Evolutionary conservation across 768 basidiomycete genomes (phyloP).

Genomic region (Serendipita indica): DNA sequence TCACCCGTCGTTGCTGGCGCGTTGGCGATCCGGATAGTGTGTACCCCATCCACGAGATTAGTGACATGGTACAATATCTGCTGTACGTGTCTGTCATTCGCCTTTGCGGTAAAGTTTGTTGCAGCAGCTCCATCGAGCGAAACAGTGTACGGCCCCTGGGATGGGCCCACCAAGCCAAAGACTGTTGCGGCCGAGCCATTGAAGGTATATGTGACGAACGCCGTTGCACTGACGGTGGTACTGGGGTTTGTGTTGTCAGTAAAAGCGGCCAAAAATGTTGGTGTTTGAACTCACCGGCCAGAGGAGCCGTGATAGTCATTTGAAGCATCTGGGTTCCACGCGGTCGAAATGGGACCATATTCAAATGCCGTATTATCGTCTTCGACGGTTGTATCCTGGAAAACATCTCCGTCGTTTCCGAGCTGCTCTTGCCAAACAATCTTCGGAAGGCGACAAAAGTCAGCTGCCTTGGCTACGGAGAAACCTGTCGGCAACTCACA

Average conservation of each 20-base stretch:
- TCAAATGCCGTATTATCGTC: neutral
- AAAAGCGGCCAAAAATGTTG: neutral
- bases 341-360: neutral
- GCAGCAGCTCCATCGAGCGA: neutral
- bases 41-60: neutral
- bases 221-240: neutral
- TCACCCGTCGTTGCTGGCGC: neutral
- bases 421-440: neutral
- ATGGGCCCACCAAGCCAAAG: neutral
- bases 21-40: neutral
- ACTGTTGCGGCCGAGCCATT: neutral
- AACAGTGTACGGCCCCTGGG: constrained; percentile 1
- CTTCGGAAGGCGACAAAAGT: neutral
- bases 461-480: neutral
- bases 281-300: neutral
- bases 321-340: neutral
- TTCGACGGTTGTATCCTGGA: neutral
- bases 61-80: constrained; percentile 1
- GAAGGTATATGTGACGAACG: neutral
- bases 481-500: neutral
- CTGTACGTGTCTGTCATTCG: neutral
- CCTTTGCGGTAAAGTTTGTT: neutral
- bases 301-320: neutral
- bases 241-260: neutral
- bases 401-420: neutral